Percentiles rank a stretch among this genome's conserved stretches.
Evolutionary conservation across 371 early-diverging fungal species (phyloP).

Genomic region (Scutellospora calospora): DNA sequence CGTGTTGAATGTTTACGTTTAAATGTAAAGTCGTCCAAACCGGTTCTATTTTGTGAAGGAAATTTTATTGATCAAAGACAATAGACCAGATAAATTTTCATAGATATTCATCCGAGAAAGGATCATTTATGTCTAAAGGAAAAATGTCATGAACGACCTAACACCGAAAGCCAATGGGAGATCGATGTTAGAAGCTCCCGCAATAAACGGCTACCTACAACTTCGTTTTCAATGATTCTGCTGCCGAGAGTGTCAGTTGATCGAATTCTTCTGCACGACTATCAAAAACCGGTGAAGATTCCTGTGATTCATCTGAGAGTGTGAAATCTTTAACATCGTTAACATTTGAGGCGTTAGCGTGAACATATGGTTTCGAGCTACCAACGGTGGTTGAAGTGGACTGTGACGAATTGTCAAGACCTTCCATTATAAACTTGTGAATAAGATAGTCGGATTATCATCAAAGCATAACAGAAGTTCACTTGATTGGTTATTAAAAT

Average conservation of each 20-base stretch:
- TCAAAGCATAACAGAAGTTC: too few species aligned
- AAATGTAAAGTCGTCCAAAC: conserved; percentile 36
- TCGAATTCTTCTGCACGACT: background rate
- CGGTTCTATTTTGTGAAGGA: conserved; percentile 10
- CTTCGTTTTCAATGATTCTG: conserved; percentile 26
- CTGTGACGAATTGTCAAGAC: background rate
- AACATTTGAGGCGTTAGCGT: background rate
- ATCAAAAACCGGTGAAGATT: background rate
- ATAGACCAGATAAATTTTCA: too few species aligned
- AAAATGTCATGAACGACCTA: too few species aligned
- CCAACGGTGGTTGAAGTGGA: background rate
- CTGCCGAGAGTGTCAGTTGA: conserved; percentile 32
- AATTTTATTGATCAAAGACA: too few species aligned
- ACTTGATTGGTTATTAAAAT: too few species aligned
- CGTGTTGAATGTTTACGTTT: conserved; percentile 16
- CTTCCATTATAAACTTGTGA: too few species aligned
- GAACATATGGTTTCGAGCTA: background rate
- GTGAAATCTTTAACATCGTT: background rate
- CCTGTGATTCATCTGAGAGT: conserved; percentile 2
- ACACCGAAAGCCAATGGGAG: too few species aligned
- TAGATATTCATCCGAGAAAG: too few species aligned
- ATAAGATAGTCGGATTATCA: too few species aligned
- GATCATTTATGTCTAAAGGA: background rate
- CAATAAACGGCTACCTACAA: conserved; percentile 18
- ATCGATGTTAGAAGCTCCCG: background rate